Conservation (phyloP, 2,329 filamentous ascomycete species). For the Neopestalotiopsis sp. region DNA sequence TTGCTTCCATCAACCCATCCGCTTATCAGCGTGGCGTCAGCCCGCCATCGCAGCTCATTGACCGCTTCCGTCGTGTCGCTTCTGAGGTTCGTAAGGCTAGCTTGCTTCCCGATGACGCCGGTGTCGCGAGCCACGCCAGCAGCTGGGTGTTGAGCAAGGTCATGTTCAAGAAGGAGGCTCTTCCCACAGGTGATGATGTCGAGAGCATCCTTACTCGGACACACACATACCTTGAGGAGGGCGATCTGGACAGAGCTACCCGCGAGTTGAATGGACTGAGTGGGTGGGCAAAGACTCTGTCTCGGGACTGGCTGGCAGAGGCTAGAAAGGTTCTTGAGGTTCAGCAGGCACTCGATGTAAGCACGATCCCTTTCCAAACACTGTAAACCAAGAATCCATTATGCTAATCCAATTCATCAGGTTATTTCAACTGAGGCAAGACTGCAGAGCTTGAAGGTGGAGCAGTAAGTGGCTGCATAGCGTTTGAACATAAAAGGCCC, state of each 20-base stretch:
- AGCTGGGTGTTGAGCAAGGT: conserved; percentile 90
- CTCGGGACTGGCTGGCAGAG: conserved; percentile 91
- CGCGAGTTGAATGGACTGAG: conserved; percentile 92
- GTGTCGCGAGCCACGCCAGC: conserved; percentile 91
- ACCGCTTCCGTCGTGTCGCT: conserved; percentile 93
- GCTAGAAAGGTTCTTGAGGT: conserved; percentile 93
- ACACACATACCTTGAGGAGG: conserved; percentile 90
- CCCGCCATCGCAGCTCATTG: conserved; percentile 83
- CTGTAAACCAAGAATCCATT: background rate
- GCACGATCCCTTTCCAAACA: conserved; percentile 32
- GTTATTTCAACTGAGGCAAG: conserved; percentile 90
- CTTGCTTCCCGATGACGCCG: conserved; percentile 89
- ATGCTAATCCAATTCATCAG: conserved; percentile 49
- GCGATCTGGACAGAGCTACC: conserved; percentile 87
- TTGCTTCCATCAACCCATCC: conserved; percentile 92
- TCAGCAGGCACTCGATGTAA: conserved; percentile 92
- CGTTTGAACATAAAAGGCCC: background rate
- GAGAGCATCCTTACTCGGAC: conserved; percentile 92
- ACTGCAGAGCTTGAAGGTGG: conserved; percentile 84
- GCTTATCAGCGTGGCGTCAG: conserved; percentile 94
- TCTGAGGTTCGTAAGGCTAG: conserved; percentile 92
- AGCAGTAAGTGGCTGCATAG: conserved; percentile 52
- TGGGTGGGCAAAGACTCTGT: conserved; percentile 95
- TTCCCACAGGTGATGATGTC: conserved; percentile 85
- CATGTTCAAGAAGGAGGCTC: conserved; percentile 91